Base-by-base conservation (phyloP, 305 asterid genomes). In the Fraxinus angustifolia region DNA sequence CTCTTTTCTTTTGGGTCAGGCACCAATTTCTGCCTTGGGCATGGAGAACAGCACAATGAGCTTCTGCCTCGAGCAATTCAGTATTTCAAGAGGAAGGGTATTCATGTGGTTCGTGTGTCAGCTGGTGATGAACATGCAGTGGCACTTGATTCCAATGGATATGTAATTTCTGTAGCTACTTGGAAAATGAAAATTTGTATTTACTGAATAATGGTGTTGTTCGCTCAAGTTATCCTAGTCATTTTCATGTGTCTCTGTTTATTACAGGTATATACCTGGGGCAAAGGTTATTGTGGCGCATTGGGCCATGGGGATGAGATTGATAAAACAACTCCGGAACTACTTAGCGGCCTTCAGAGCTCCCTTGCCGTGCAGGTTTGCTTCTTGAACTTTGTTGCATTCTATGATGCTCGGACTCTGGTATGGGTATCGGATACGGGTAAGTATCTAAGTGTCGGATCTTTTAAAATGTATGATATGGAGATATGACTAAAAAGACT, bases 241-340 rank as follows among this genome's bases (percentile, higher is more conserved):
- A 45, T 73, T 58, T n/a, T 81, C 60, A 60, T 38, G 26, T 16
- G 31, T 60, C 67, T 67, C 48, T 84, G 80, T 28, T 80, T 70
- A 65, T 68, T 78, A 4, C 84, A 93, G 98, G 98, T 93, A 36
- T 85, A 92, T 87, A 91, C 97, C 19, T 93, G 97, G 98, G 98
- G 98, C 82, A 93, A 93, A 87, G 98, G 98, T 80, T 93, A 93
- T 84, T 91, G 98, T 83, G 98, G 98, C 72, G 98, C 98, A 42
- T 79, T 92, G 80, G 98, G 98, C 76, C 93, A 90, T 84, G 97
- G 94, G 23, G 96, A 93, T 82, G 98, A 93, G 87, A 90, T 75
- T 76, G 96, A 92, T 82, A 93, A 91, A 88, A 93, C 96, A 10
- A 88, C 90, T 68, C 98, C 98, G 33, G 81, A 78, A 48, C 87